Evolutionary conservation across 345 rosid genomes (phyloP).

Genomic region (Erysimum cheiranthoides): DNA sequence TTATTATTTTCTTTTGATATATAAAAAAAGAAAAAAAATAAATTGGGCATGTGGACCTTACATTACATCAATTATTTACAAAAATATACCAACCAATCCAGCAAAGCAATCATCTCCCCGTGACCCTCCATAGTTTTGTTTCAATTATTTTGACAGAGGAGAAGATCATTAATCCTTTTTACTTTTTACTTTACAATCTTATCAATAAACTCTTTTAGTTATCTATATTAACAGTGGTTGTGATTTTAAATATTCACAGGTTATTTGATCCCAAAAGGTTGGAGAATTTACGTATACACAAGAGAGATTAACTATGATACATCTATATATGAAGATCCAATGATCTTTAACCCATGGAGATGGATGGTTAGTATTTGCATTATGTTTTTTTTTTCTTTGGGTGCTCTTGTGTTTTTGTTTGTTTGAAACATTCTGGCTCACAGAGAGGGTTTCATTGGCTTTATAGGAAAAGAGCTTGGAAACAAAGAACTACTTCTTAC

Average conservation of each 20-base stretch:
- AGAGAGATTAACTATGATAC: conserved; percentile 86
- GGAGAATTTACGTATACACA: conserved; percentile 93
- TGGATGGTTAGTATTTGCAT: conserved; percentile 65
- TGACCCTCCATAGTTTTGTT: conserved; percentile 52
- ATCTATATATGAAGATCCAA: conserved; percentile 66
- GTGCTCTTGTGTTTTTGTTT: not conserved
- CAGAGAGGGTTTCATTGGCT: not conserved
- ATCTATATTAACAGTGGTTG: not conserved
- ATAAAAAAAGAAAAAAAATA: not conserved
- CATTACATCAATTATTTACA: conserved; percentile 59
- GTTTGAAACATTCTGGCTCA: conserved; percentile 25
- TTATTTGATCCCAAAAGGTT: conserved; percentile 79
- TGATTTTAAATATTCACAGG: conserved; percentile 51
- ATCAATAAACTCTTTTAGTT: too few species aligned
- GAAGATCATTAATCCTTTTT: conserved; percentile 3
- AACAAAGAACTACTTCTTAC: conserved; percentile 57
- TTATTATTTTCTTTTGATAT: not conserved
- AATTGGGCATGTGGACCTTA: conserved; percentile 59
- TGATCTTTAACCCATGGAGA: conserved; percentile 92
- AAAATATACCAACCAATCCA: conserved; percentile 64
- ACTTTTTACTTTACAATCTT: conserved; percentile 6
- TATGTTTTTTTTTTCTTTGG: not conserved
- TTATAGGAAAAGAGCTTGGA: conserved; percentile 74
- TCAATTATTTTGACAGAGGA: conserved; percentile 50
- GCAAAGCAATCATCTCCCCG: conserved; percentile 57